Base-by-base conservation (phyloP, 495 filamentous ascomycete genomes). In the Penicillium simplicissimum region DNA sequence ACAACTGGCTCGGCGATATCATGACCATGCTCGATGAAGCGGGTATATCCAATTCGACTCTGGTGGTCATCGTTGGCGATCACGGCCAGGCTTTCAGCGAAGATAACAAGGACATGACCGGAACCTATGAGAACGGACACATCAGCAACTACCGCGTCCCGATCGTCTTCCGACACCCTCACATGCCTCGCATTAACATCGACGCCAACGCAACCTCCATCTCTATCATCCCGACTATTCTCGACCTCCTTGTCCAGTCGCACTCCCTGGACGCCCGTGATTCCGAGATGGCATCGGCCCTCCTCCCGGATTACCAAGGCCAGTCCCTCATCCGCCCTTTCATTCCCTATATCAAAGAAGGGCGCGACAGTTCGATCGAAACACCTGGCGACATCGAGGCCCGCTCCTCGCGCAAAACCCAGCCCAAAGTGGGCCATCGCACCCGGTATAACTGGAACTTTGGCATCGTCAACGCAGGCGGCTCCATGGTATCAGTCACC, bases 1-100 rank as follows among this genome's bases (percentile, higher is more conserved):
- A 84, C 52, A 60, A 71, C 21, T 84, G 81, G 81, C 64, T 84
- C 6, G 68, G 67, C 8, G 74, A 79, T 31, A 73, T 81, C 31
- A 57, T 83, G 62, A 67, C 70, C 4, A 73, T 82, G 48, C 68
- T 84, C 8, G 72, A 82, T 28, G 74, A 82, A 21, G 68, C 75
- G n/a, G 79, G 75, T 15, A 74, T 83, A n/a, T 74, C 74, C 13
- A 72, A 83, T 45, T 74, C 81, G 61, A 84, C 81, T 3, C 66
- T 84, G 23, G 65, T 84, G 4, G 79, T 81, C 14, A 70, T 83
- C 58, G 75, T 81, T 9, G 81, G 81, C 48, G 79, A 77, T 47
- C 76, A 79, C 47, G 77, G 77, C 21, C 73, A 76, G 59, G 71
- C 76, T 8, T 78, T 80, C 55, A 70, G 66, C 25, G 75, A 79